Base-by-base conservation (phyloP, 2,329 filamentous ascomycete species). In the Aspergillus sp. region DNA sequence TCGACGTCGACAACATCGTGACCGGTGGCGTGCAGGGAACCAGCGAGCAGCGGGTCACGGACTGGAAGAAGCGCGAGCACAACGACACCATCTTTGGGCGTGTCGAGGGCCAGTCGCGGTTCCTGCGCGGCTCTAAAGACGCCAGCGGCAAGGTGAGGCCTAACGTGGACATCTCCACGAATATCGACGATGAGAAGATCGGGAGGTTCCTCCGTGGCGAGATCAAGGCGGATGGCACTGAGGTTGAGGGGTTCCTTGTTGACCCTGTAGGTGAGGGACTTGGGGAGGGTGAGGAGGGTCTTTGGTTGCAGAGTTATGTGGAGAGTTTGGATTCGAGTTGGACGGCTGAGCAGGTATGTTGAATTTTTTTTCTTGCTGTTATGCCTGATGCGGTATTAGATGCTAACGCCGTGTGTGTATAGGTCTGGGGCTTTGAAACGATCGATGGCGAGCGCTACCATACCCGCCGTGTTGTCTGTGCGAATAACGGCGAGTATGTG, bases 41-140 rank as follows among this genome's bases (percentile, higher is more conserved):
- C 17, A 76, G 76, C 17, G 87, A 90, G 70, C 68, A 75, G 7
- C 82, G 87, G 48, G 75, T 69, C 1, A 73, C 88, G 3, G 81
- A 88, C 70, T 86, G 82, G 77, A 71, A 75, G 23, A 81, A 76
- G 55, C 87, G 88, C 65, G 82, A 84, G 62, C 90, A 93, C 79
- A 78, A 77, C 23, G 91, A 96, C 79, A 87, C 87, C 81, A 84
- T 96, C 64, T 96, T 96, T 72, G 92, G 92, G 58, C 78, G 76
- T 55, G 82, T 95, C 61, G 78, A 79, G 52, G 90, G 89, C 57
- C 81, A 80, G 59, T 84, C 82, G 44, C 75, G 79, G 46, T 86
- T 82, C 70, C 64, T 84, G 58, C 70, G 70, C 17, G 70, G 66
- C 11, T 19, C 39, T 19, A 67, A 74, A 58, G 68, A 66, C 11